phyloP scores from a whole-genome alignment of 2,329 filamentous ascomycete genomes.

The Alternaria longipes region DNA sequence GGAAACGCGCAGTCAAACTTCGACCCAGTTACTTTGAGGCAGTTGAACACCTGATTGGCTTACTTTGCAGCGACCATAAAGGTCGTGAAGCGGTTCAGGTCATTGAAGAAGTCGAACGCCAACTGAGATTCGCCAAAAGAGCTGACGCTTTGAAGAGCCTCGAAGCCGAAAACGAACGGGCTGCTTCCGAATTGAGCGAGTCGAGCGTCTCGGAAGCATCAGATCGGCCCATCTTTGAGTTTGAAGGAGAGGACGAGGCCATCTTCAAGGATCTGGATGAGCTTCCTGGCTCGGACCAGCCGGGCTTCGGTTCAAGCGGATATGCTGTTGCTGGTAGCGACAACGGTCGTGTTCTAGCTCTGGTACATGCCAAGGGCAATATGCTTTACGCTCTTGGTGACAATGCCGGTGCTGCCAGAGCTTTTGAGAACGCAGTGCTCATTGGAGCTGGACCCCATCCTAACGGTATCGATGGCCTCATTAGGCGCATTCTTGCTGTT shows the following conservation, averaged over 20 bases:
- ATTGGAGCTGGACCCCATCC: conserved; percentile 80
- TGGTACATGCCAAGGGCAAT: conserved; percentile 98
- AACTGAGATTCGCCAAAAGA: conserved; percentile 64
- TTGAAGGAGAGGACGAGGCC: conserved; percentile 55
- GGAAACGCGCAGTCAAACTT: conserved; percentile 83
- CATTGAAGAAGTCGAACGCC: conserved; percentile 83
- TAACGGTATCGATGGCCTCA: conserved; percentile 78
- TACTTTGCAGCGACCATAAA: conserved; percentile 83
- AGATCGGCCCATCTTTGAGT: conserved; percentile 66
- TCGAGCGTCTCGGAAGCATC: conserved; percentile 64
- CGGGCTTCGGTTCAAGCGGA: conserved; percentile 78
- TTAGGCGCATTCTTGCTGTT: conserved; percentile 77
- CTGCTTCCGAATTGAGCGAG: conserved; percentile 66
- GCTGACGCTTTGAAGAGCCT: conserved; percentile 58
- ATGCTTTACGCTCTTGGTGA: conserved; percentile 93
- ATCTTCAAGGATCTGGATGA: conserved; percentile 52
- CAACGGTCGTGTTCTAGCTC: conserved; percentile 90
- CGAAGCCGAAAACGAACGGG: conserved; percentile 68
- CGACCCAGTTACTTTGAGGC: conserved; percentile 93
- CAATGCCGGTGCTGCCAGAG: conserved; percentile 78
- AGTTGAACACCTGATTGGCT: conserved; percentile 89
- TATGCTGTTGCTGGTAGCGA: conserved; percentile 86
- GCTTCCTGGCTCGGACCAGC: conserved; percentile 54
- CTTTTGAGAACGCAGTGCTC: conserved; percentile 93
- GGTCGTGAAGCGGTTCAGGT: conserved; percentile 85